Base-by-base conservation (phyloP, 306 rosid genomes). In the Dryas octopetala region DNA sequence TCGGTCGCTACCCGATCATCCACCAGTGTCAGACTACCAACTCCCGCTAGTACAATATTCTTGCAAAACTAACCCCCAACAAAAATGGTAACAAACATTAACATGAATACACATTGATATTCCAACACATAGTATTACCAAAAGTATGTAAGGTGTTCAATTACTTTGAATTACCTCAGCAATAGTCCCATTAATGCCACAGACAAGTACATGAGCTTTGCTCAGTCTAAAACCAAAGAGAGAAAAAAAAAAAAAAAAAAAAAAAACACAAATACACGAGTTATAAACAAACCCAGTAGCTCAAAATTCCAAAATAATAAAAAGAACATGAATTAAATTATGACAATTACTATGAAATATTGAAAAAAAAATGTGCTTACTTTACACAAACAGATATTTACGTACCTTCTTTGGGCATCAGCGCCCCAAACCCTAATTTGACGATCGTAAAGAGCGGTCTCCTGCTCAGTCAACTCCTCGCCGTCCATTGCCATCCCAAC, bases 381-480 rank as follows among this genome's bases (percentile, higher is more conserved):
- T 11, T 4, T 26, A 32, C 38, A 32, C 38, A 32, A 32, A 32
- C 38, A 32, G 9, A 4, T 19, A 26, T 19, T 9, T 13, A 41
- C 26, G 47, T 15, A 92, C 99, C 99, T 92, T 79, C 97, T 81
- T 76, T 95, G 99, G n/a, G 99, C 96, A 83, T 92, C 98, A 46
- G 96, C 97, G 9, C 99, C 99, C 99, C 99, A 95, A 84, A 92
- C 99, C 91, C 99, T 89, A 89, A 92, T 95, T 65, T 95, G 99
- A 68, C 98, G 99, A 64, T 95, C 99, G 83, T 95, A 95, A 59
- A 95, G 74, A 7, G 97, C 98, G 16, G 99, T 95, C 84, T 92
- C 98, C 74, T 92, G 97, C 76, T 92, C 99, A 53, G 97, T 95
- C 88, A 95, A 86, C 87, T 92, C 88, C 79, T 92, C 99, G 47